Base-by-base conservation (phyloP, 1,139 yeast genomes). In the Candida frijolesensis region DNA sequence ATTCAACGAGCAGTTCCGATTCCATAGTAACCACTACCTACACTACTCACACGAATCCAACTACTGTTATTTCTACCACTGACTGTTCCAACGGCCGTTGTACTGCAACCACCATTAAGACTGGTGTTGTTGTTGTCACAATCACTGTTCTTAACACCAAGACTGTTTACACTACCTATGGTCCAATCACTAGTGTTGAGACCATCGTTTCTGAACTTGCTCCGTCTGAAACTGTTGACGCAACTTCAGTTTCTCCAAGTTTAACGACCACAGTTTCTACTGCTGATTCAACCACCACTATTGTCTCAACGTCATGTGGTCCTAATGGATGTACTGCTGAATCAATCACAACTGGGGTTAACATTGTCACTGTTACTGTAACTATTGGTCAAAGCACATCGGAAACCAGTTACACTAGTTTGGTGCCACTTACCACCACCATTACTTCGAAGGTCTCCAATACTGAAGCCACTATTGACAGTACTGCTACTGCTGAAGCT, bases 111-210 rank as follows among this genome's bases (percentile, higher is more conserved):
- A 40, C 43, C 30, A 29, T 40, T 5, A n/a, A 40, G 18, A 40
- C 43, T 10, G 43, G 43, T 40, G 11, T 40, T 25, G 43, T 40
- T 27, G 34, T 40, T 40, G 43, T 40, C 11, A 40, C 43, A 14
- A 27, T 40, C n/a, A 40, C 43, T 15, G 34, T 40, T 14, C 34
- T 40, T 40, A 40, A 40, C 25, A 40, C 43, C 6, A 27, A 15
- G 22, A 40, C 43, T 11, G 43, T 40, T 15, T 40, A 40, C 34
- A 40, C 43, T 22, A 40, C 43, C 16, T 40, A 40, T 10, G 43
- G 43, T 27, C 43, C 43, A 40, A 40, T 40, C 8, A 40, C 43
- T 14, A 40, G 43, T 40, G 37, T 42, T 18, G 38, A 42, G 32
- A 42, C 38, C 16, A 18, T 30, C 12, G 44, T 42, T 16, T 16